A percentile compares a stretch with the other conserved stretches of the same genome.
phyloP scores from a whole-genome alignment of 805 yeast genomes.

The Torulaspora indica region DNA sequence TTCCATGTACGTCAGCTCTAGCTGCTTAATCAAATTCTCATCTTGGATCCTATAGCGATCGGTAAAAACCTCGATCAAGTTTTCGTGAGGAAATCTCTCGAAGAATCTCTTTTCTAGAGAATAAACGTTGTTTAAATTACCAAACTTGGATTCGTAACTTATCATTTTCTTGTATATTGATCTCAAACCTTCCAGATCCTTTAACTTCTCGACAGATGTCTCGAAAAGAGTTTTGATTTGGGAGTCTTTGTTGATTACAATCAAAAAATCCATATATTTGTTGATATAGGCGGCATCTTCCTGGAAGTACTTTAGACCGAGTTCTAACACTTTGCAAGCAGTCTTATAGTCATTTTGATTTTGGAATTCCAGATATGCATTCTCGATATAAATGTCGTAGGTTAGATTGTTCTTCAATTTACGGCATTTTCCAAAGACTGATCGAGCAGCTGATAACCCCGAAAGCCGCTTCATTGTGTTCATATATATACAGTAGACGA shows the following conservation, averaged over 20 bases:
- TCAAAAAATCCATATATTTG: constrained; percentile 67
- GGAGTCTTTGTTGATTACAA: constrained; percentile 61
- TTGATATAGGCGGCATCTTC: constrained; percentile 58
- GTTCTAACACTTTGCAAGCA: constrained; percentile 70
- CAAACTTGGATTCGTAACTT: constrained; percentile 62
- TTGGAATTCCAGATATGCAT: constrained; percentile 73
- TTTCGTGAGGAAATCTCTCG: constrained; percentile 61
- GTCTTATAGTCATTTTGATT: constrained; percentile 60
- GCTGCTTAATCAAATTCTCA: constrained; percentile 32
- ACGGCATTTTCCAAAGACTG: constrained; percentile 65
- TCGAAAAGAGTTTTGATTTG: constrained; percentile 81
- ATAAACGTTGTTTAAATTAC: constrained; percentile 63
- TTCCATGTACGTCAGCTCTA: constrained; percentile 36
- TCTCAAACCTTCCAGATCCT: constrained; percentile 37
- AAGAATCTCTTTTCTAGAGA: constrained; percentile 63
- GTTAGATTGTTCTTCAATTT: constrained; percentile 53
- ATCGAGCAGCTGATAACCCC: constrained; percentile 70
- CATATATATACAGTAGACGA: constrained; percentile 66
- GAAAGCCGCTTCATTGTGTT: constrained; percentile 60
- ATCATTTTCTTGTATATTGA: constrained; percentile 56
- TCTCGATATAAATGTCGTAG: constrained; percentile 72
- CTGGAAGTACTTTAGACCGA: constrained; percentile 59
- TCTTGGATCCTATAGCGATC: constrained; percentile 37
- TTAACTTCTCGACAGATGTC: constrained; percentile 53
- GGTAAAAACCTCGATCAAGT: constrained; percentile 35